Evolutionary conservation across 805 yeast species (phyloP), one percentile per base, ranked within the genome.

Genomic region (Candida adriatica): DNA sequence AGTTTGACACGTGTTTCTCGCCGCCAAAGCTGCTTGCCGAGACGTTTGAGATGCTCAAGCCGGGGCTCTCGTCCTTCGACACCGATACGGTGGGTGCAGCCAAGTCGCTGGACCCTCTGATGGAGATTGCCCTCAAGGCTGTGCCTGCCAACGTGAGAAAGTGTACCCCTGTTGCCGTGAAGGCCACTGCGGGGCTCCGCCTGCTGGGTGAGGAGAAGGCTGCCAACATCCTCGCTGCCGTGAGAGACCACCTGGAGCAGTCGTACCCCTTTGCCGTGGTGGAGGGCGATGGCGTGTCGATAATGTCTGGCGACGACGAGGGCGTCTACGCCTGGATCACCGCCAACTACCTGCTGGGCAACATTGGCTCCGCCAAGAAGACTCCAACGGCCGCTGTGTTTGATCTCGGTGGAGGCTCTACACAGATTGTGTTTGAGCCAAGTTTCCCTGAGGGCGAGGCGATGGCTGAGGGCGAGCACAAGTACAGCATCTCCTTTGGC

Each of bases 281-380:
- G 30, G 76, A 70, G 8, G 85, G 78, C 29, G 83, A 86, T 37
- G 97, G 96, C 41, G 69, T 92, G 38, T 69, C 88, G 8, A 84
- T 92, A 51, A 90, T 92, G 97, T 87, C 82, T 38, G 98, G 98
- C 45, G 79, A 77, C 38, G 95, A 90, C 47, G 98, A 94, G 66
- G 99, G 98, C 58, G 96, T 92, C 7, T 92, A 76, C 53, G 98
- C 98, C 1, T 92, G 99, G 99, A 82, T 92, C 57, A 92, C 99
- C 17, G 79, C 96, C 30, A 92, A 92, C 63, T 92, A 79, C 57
- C 64, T 92, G 43, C 69, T 90, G 46, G 97, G 96, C 25, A 92
- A 90, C 63, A 90, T 92, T 56, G 98, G 97, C 11, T 56, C 75
- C 15, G 56, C 59, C 19, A 78, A 73, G 24, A 80, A 79, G 58